Conservation (phyloP, 2,329 filamentous ascomycete genomes). For the Paramyrothecium roridum region DNA sequence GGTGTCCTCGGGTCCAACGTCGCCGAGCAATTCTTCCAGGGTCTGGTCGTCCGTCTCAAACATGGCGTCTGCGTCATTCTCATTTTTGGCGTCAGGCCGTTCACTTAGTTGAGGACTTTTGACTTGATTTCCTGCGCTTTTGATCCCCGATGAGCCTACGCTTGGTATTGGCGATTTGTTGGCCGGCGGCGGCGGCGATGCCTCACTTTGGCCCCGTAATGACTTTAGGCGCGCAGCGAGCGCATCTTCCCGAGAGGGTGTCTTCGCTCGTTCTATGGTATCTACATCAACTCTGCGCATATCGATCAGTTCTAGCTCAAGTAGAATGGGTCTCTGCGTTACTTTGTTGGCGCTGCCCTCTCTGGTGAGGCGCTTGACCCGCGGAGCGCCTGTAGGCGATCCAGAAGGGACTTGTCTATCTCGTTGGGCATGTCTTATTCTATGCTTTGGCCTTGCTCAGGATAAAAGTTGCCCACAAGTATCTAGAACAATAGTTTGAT, state of each 20-base stretch:
- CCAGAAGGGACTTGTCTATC: slow-evolving; percentile 45
- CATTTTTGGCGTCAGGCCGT: slow-evolving; percentile 9
- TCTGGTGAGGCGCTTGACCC: slow-evolving; percentile 29
- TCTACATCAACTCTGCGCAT: slow-evolving; percentile 24
- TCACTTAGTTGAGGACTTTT: not conserved
- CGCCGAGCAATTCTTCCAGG: slow-evolving; percentile 48
- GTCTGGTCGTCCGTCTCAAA: slow-evolving; percentile 49
- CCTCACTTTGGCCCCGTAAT: slow-evolving; percentile 38
- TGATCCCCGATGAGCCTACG: not conserved
- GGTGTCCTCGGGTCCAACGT: slow-evolving; percentile 32
- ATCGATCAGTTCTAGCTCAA: too few relatives aligned
- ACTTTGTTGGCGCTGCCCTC: slow-evolving; percentile 36
- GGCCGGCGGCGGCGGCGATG: slow-evolving; percentile 13
- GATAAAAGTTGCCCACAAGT: not conserved
- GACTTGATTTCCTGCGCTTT: not conserved
- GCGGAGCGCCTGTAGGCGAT: slow-evolving; percentile 51
- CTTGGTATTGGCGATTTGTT: slow-evolving; percentile 2
- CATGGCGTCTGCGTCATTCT: slow-evolving; percentile 34
- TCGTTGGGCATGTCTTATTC: slow-evolving; percentile 26
- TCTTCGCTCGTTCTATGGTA: slow-evolving; percentile 38
- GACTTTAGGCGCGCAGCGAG: slow-evolving; percentile 49
- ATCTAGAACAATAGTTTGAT: too few relatives aligned
- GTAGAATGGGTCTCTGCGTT: slow-evolving; percentile 20
- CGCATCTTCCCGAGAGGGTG: slow-evolving; percentile 45
- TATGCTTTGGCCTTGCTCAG: not conserved